Conservation (phyloP, 2,329 filamentous ascomycete genomes). For the Polychaeton citri region DNA sequence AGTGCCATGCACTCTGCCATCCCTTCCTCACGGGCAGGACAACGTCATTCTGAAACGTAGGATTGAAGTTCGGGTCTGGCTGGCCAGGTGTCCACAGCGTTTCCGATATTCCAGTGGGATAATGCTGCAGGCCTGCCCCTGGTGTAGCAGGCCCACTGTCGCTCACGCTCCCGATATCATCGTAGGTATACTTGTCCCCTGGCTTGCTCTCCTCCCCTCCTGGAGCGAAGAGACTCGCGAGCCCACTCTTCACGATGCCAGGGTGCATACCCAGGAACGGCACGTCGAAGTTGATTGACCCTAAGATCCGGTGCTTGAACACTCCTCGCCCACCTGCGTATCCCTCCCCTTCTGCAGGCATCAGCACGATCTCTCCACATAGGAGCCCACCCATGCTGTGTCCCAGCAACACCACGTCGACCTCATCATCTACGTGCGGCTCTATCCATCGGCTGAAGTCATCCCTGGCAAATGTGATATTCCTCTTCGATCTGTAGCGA, state of each 20-base stretch:
- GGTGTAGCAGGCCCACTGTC: not conserved
- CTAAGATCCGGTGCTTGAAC: constrained; percentile 64
- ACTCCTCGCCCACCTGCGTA: constrained; percentile 19
- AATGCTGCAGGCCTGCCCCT: not conserved
- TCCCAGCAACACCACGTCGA: constrained; percentile 71
- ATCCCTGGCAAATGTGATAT: constrained; percentile 60
- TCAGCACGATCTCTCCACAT: constrained; percentile 62
- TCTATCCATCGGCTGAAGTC: constrained; percentile 73
- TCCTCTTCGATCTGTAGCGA: constrained; percentile 61
- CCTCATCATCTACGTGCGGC: constrained; percentile 59
- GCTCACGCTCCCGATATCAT: not conserved
- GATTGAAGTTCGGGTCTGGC: constrained; percentile 56
- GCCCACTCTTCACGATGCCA: constrained; percentile 68
- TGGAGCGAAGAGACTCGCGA: constrained; percentile 60
- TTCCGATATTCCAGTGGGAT: constrained; percentile 1
- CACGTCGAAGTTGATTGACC: constrained; percentile 70
- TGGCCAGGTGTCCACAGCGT: constrained; percentile 12
- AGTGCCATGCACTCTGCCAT: constrained; percentile 55
- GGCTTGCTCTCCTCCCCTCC: constrained; percentile 22
- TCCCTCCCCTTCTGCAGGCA: constrained; percentile 26
- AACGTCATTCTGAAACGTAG: constrained; percentile 62
- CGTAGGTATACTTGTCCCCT: constrained; percentile 5
- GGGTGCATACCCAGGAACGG: constrained; percentile 84
- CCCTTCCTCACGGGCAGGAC: constrained; percentile 55
- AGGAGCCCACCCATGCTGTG: constrained; percentile 86